These are phyloP conservation scores for Trebouxia sp. DNA, from an alignment of 139 green algal genomes.

Conservation along the genomic window DNA sequence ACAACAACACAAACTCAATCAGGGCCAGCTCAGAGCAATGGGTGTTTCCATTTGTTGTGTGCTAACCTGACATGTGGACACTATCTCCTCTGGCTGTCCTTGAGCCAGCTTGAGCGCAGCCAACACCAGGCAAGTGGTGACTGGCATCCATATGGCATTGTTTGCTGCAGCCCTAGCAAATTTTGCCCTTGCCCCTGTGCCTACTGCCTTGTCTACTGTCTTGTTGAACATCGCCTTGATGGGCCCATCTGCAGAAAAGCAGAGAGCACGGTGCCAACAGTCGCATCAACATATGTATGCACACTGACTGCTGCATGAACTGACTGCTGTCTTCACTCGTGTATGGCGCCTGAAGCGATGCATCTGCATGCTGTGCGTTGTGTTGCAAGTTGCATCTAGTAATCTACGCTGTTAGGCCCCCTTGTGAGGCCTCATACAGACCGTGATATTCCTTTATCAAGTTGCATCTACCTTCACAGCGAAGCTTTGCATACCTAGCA, in stretches of 20 bases:
- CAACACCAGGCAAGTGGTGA: conserved; percentile 14
- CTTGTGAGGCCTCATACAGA: not conserved
- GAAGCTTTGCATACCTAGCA: not conserved
- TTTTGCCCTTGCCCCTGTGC: not conserved
- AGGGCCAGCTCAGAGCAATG: too few relatives aligned
- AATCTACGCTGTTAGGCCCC: too few relatives aligned
- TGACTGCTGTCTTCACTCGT: not conserved
- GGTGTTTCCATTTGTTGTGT: too few relatives aligned
- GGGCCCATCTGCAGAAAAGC: conserved; percentile 17
- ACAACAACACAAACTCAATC: too few relatives aligned
- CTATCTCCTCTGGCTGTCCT: conserved; percentile 13
- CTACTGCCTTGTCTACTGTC: conserved; percentile 2
- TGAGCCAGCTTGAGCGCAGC: conserved; percentile 5
- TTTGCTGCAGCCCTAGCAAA: not conserved
- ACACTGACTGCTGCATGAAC: not conserved
- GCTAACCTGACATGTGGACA: conserved; percentile 2
- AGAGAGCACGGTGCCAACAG: not conserved
- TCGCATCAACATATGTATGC: not conserved
- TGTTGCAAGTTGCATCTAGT: too few relatives aligned
- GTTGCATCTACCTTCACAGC: too few relatives aligned
- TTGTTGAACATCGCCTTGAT: conserved; percentile 20
- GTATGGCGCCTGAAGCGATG: too few relatives aligned
- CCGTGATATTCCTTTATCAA: too few relatives aligned
- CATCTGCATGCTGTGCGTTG: too few relatives aligned
- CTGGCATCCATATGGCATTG: conserved; percentile 16